A percentile compares a stretch with the other conserved stretches of the same genome.
Conservation (phyloP, 2,329 filamentous ascomycete species). For the Alternaria panax region DNA sequence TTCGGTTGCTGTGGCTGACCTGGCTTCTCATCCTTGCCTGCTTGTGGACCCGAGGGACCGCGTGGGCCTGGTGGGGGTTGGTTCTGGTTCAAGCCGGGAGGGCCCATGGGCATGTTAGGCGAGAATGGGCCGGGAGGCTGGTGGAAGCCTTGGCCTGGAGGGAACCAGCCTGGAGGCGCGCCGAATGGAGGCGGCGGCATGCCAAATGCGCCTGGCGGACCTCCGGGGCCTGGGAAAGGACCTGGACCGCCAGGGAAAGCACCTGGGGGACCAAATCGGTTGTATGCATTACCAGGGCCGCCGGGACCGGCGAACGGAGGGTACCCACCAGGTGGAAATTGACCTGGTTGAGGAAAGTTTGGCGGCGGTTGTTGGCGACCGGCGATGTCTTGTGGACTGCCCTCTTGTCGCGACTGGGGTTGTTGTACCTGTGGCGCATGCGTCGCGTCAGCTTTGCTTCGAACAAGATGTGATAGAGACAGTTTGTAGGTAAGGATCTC, state of each 20-base stretch:
- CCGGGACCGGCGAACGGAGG: conserved; percentile 53
- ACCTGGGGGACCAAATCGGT: conserved; percentile 56
- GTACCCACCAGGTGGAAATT: conserved; percentile 53
- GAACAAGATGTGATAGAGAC: conserved; percentile 18
- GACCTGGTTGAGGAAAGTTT: conserved; percentile 50
- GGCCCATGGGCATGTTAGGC: conserved; percentile 67
- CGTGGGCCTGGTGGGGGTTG: conserved; percentile 51
- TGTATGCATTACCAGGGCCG: conserved; percentile 37
- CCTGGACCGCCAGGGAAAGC: conserved; percentile 54
- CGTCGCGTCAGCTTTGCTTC: conserved; percentile 32
- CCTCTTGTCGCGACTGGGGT: conserved; percentile 33
- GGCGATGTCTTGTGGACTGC: conserved; percentile 31
- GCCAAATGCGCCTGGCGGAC: conserved; percentile 64
- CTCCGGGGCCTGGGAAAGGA: conserved; percentile 56
- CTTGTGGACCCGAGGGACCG: conserved; percentile 41
- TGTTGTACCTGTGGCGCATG: conserved; percentile 43
- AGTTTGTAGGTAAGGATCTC: conserved; percentile 58
- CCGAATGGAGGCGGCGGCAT: conserved; percentile 76
- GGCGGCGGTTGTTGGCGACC: conserved; percentile 49
- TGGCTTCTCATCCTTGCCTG: conserved; percentile 39
- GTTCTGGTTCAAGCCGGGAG: conserved; percentile 57
- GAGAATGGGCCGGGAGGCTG: conserved; percentile 70
- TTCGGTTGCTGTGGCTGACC: conserved; percentile 36
- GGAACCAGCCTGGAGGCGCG: conserved; percentile 76
- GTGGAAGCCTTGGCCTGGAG: conserved; percentile 77